Base-by-base conservation (phyloP, 1,284 basidiomycete genomes). In the Entoloma clypeatum region DNA sequence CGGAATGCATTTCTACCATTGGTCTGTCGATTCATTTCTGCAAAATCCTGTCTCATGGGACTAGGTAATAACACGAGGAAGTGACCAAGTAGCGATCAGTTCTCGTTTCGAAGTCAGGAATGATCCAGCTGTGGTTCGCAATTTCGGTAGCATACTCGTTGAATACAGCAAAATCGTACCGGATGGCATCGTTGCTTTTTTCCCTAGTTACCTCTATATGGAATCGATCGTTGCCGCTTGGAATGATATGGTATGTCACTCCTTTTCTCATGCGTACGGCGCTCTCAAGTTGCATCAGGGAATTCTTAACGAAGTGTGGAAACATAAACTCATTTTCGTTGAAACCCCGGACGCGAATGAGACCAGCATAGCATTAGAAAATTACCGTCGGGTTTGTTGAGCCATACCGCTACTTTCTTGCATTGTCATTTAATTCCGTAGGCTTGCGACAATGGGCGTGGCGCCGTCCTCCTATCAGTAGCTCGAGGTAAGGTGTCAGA, bases 161-260 rank as follows among this genome's bases (percentile, higher is more conserved):
- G 96, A 99, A 64, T 97, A 97, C 68, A 91, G 91, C 64, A 95
- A 94, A 62, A 92, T 92, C 41, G 92, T 99, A 0, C 96, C 96
- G 5, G 96, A 99, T 63, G 96, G 96, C n/a, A 90, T 99, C 47
- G 96, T 98, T 23, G 95, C 94, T 6, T 99, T 99, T 77, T 99
- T 99, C 68, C 96, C 96, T 11, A 94, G 90, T 61, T 99, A 99
- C 68, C 79, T 99, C 18, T 99, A 99, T 67, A 99, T 99, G 96
- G 96, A 99, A 67, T 94, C 91, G 24, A 99, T 99, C 50, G 96
- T 99, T 14, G 92, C 93, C 2, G 96, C 96, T 9, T 99, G 96
- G 96, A 97, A 98, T 62, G 96, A 99, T 62, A 99, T 99, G 96
- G 92, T 92, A 56, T 22, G 35, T 24, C 27, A 33, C 18, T 26